Base-by-base conservation (phyloP, 345 rosid species). In the Bruguiera sexangula region DNA sequence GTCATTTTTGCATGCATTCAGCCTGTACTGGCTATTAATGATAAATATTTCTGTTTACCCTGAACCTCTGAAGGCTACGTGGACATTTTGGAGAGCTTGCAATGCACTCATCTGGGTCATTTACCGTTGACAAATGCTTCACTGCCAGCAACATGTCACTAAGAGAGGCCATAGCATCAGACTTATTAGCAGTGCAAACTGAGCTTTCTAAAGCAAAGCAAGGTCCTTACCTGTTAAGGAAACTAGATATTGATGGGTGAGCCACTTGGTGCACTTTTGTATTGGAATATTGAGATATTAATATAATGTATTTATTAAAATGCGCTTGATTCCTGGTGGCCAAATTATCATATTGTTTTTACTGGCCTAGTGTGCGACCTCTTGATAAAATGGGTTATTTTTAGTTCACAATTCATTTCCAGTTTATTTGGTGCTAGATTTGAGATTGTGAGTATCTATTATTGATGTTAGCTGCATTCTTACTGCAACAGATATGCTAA, bases 81-180 rank as follows among this genome's bases (percentile, higher is more conserved):
- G 95, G 92, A 76, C 86, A 87, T 78, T 91, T 89, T 82, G 95
- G 93, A 24, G 93, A 88, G 81, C 88, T 94, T 68, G 78, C 95
- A 19, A 71, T 80, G 79, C 81, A 82, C 51, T 73, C 88, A 1
- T 89, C 96, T 16, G 93, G 98, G 73, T 89, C 95, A 72, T 94
- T 89, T 76, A 87, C 92, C 8, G 85, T 94, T 68, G 96, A 91
- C 69, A 94, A 84, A 78, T 91, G 98, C 81, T 91, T 91, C 54
- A 43, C 72, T 69, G 89, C 86, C 58, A 77, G 95, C 84, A 88
- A 86, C 72, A 56, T 84, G 76, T 82, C 96, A 39, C 74, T 87
- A 57, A 84, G 84, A 76, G 97, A 91, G 78, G 77, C 85, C 73
- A 84, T 94, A 77, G 96, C 88, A 64, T 73, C 83, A 37, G 98